Conservation (phyloP, 2,329 filamentous ascomycete species). For the Alternaria ethzedia region DNA sequence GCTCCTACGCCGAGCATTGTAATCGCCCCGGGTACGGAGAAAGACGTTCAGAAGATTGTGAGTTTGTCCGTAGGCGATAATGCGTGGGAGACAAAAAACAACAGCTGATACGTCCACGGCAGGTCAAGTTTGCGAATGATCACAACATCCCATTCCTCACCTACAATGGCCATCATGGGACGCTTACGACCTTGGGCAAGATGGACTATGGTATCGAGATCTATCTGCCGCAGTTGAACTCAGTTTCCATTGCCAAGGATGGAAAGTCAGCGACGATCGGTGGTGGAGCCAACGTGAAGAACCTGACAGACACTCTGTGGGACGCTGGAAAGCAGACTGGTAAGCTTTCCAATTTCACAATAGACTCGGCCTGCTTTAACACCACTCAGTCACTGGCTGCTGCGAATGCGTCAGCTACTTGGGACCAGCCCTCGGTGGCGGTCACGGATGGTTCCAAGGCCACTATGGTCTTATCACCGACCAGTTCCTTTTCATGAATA, state of each 20-base stretch:
- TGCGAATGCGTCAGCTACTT: conserved; percentile 60
- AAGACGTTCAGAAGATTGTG: conserved; percentile 30
- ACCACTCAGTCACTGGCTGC: conserved; percentile 31
- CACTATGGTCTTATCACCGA: conserved; percentile 61
- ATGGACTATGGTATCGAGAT: conserved; percentile 61
- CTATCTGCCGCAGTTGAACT: conserved; percentile 54
- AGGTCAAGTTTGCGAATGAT: conserved; percentile 59
- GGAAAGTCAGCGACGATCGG: conserved; percentile 56
- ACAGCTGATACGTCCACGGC: too few relatives aligned
- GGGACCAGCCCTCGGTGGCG: conserved; percentile 63
- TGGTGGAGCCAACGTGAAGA: conserved; percentile 57
- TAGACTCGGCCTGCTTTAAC: not conserved
- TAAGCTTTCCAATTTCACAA: conserved; percentile 12
- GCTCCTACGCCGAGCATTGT: conserved; percentile 26
- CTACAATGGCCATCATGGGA: conserved; percentile 61
- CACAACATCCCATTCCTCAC: conserved; percentile 59
- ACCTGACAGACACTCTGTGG: conserved; percentile 59
- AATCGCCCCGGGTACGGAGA: conserved; percentile 24
- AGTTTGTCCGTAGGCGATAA: not conserved
- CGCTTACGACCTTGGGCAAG: conserved; percentile 56
- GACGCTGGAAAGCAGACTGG: conserved; percentile 59
- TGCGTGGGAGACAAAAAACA: not conserved
- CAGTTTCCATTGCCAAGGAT: conserved; percentile 52
- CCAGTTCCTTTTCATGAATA: conserved; percentile 59
- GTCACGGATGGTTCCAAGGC: conserved; percentile 63